Conservation (phyloP, 2,329 filamentous ascomycete species). For the Apiospora kogelbergensis region DNA sequence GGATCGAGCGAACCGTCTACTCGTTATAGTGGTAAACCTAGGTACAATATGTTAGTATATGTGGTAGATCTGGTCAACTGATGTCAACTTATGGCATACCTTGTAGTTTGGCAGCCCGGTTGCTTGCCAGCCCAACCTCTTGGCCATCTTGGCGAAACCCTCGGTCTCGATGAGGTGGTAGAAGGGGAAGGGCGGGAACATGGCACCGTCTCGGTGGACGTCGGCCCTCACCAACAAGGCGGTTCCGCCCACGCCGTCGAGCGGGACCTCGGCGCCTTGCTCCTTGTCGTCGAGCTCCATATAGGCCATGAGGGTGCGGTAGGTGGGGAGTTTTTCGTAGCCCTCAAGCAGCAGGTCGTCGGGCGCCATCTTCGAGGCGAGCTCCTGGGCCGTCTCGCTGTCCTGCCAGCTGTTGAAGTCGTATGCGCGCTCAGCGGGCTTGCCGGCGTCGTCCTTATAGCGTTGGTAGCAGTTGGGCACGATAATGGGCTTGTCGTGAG, state of each 20-base stretch:
- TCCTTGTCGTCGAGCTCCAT: slow-evolving; percentile 59
- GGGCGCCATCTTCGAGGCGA: slow-evolving; percentile 78
- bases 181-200: slow-evolving; percentile 96
- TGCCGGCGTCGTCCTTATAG: slow-evolving; percentile 71
- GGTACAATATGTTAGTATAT: neutral
- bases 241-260: slow-evolving; percentile 94
- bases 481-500: slow-evolving; percentile 85
- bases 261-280: slow-evolving; percentile 64
- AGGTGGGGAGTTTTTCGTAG: slow-evolving; percentile 90
- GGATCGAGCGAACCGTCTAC: neutral
- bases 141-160: slow-evolving; percentile 97
- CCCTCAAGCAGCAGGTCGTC: slow-evolving; percentile 95
- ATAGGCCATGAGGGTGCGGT: slow-evolving; percentile 87
- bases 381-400: slow-evolving; percentile 72
- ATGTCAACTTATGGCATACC: slow-evolving; percentile 51
- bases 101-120: slow-evolving; percentile 96
- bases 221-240: slow-evolving; percentile 93
- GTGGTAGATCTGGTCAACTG: slow-evolving; percentile 17
- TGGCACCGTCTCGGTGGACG: slow-evolving; percentile 94
- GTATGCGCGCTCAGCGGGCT: slow-evolving; percentile 78
- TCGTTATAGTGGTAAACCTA: slow-evolving; percentile 14
- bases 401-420: slow-evolving; percentile 99
- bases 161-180: slow-evolving; percentile 98
- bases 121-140: slow-evolving; percentile 78
- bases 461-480: slow-evolving; percentile 95